These are phyloP conservation scores for bread wheat (Triticum aestivum) DNA, from an alignment of 176 grass and related monocot genomes.

Conservation along the genomic window DNA sequence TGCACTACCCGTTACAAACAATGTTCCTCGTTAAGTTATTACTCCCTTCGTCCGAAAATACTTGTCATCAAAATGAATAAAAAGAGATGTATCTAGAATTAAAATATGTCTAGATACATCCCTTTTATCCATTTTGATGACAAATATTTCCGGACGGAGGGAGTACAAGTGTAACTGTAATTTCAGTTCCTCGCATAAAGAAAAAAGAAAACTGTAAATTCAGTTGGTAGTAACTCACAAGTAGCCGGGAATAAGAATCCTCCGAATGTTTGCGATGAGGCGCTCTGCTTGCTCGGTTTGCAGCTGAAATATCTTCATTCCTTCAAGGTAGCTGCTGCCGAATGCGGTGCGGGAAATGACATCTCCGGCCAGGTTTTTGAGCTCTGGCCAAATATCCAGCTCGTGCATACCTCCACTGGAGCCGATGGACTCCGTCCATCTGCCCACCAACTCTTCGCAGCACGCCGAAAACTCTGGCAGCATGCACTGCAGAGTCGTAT, in stretches of 20 bases:
- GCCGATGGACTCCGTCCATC: neutral
- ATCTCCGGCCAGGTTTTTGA: neutral
- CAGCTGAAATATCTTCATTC: neutral
- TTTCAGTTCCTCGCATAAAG: neutral
- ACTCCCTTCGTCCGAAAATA: too few relatives aligned
- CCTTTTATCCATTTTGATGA: too few relatives aligned
- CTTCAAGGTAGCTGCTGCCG: neutral
- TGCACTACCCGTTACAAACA: neutral
- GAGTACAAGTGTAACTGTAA: neutral
- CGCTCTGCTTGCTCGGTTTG: neutral
- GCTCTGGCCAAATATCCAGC: neutral
- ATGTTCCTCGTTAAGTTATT: neutral
- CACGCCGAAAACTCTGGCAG: neutral
- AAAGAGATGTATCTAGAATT: too few relatives aligned
- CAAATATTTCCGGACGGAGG: too few relatives aligned
- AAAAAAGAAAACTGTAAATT: too few relatives aligned
- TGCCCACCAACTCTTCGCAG: neutral
- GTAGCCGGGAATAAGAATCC: neutral
- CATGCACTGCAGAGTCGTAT: neutral
- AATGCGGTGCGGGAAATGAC: neutral
- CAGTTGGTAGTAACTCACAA: neutral
- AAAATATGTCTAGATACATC: too few relatives aligned
- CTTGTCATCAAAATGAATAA: too few relatives aligned
- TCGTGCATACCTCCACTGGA: neutral
- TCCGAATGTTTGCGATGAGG: neutral